phyloP scores from a whole-genome alignment of 2,329 filamentous ascomycete genomes.

The Neopestalotiopsis sp. region DNA sequence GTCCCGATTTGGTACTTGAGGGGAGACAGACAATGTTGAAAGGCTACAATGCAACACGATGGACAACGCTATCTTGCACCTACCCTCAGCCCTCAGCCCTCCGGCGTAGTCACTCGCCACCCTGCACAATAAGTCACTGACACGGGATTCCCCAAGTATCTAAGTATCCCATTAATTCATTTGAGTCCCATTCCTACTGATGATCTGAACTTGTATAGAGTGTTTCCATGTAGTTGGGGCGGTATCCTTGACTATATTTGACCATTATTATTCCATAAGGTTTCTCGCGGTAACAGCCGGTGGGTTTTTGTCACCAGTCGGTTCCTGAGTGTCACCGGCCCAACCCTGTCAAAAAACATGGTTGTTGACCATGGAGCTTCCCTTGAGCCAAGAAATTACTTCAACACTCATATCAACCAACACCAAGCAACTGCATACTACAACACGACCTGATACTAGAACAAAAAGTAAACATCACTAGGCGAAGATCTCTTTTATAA shows the following conservation, averaged over 20 bases:
- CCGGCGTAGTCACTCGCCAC: too few relatives aligned
- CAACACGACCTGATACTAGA: too few relatives aligned
- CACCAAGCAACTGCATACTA: too few relatives aligned
- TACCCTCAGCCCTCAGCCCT: background rate
- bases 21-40: too few relatives aligned
- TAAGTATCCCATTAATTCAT: too few relatives aligned
- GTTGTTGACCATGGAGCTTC: background rate
- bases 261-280: background rate
- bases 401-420: background rate
- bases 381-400: slow-evolving; percentile 1
- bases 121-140: too few relatives aligned
- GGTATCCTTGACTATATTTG: background rate
- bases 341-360: background rate
- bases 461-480: background rate
- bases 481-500: background rate
- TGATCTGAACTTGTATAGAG: background rate
- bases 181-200: background rate
- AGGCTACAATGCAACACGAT: background rate
- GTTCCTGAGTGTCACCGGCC: background rate
- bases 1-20: background rate
- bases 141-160: too few relatives aligned
- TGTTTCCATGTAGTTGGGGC: background rate
- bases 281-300: background rate
- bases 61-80: background rate
- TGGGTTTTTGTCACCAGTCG: background rate